Evolutionary conservation across 83 land plant species (phyloP).

Genomic region (Isoetes engelmannii): DNA sequence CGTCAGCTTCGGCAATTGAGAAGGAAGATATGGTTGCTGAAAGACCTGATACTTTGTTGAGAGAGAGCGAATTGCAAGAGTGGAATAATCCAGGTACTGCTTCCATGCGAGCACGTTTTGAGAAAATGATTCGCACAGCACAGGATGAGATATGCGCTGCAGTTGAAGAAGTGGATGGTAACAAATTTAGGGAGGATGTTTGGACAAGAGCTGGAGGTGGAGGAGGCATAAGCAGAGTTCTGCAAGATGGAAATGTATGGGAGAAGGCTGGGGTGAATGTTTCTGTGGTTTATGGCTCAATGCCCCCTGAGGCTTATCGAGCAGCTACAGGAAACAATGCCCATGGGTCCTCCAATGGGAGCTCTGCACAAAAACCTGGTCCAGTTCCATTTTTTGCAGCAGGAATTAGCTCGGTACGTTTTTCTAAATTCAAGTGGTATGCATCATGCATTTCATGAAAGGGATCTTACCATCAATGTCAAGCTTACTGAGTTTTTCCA

Average conservation of each 20-base stretch:
- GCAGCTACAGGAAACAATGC: conserved; percentile 56
- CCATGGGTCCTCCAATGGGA: conserved; percentile 2
- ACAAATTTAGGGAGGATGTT: conserved; percentile 77
- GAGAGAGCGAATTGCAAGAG: conserved; percentile 36
- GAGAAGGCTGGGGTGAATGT: conserved; percentile 99
- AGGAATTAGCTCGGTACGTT: conserved; percentile 87
- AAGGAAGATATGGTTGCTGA: conserved; percentile 57
- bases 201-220: conserved; percentile 98
- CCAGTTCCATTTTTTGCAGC: conserved; percentile 93
- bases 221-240: conserved; percentile 86
- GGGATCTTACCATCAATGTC: no score
- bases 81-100: conserved; percentile 13
- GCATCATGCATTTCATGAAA: no score
- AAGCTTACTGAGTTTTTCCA: neutral
- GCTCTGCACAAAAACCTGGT: conserved; percentile 40
- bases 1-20: conserved; percentile 38
- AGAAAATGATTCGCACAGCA: conserved; percentile 77
- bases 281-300: conserved; percentile 87
- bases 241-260: conserved; percentile 82
- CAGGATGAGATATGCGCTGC: conserved; percentile 87
- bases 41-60: conserved; percentile 71
- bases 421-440: neutral
- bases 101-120: conserved; percentile 69
- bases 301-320: conserved; percentile 97
- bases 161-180: conserved; percentile 69